These are phyloP conservation scores for Cercospora berteroae DNA, from an alignment of 2,329 filamentous ascomycete species.

Conservation along the genomic window DNA sequence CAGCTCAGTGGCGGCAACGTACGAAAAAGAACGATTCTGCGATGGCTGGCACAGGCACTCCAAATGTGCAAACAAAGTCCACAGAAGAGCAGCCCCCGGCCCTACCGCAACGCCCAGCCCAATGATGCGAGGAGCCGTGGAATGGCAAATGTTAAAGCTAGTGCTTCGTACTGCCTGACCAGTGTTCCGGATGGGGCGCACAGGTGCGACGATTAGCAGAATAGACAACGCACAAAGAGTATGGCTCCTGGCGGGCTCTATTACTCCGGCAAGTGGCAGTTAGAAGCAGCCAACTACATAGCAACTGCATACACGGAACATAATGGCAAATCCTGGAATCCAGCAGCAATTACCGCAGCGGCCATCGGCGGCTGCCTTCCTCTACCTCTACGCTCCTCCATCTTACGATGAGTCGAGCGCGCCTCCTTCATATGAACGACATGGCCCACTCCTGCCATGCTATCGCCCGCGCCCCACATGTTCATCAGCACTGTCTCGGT, in stretches of 20 bases:
- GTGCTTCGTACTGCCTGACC: background rate
- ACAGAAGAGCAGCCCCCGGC: constrained; percentile 6
- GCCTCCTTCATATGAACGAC: constrained; percentile 8
- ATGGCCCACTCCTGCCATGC: background rate
- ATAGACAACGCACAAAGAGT: background rate
- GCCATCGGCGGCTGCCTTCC: constrained; percentile 2
- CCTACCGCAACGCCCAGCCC: constrained; percentile 6
- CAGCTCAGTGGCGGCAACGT: constrained; percentile 16
- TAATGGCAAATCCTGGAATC: background rate
- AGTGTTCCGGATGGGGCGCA: background rate
- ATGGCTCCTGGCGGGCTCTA: background rate
- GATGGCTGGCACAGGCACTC: background rate
- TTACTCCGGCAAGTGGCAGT: background rate
- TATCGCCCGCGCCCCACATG: background rate
- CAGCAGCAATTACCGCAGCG: background rate
- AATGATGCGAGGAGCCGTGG: background rate
- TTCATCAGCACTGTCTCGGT: background rate
- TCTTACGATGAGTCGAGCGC: constrained; percentile 1
- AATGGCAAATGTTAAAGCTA: background rate
- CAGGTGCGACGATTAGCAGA: background rate
- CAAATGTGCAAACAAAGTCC: background rate
- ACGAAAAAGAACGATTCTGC: background rate
- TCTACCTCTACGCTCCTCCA: constrained; percentile 9
- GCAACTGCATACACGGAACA: background rate
- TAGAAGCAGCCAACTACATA: background rate